Evolutionary conservation across 1,284 basidiomycete species (phyloP), one percentile per base, ranked within the genome.

Genomic region (Irpex lacteus): DNA sequence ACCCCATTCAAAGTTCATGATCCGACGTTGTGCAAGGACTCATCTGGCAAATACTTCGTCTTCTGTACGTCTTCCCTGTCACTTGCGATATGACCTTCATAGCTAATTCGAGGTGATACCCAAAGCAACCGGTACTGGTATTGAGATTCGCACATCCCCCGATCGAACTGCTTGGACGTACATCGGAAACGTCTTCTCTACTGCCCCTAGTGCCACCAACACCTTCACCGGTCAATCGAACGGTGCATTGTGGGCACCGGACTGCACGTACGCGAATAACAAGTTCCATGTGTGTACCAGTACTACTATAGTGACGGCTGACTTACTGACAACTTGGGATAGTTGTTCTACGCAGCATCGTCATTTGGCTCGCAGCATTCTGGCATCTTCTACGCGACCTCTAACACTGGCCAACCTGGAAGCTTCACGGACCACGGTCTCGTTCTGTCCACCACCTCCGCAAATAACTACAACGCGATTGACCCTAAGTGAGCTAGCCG

Each of bases 171-270:
- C 77, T 15, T 87, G 82, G 82, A 83, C 80, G 4, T 68, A 77
- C 4, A 72, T 75, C 11, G 85, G 85, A 19, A 70, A 70, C 18
- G 83, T 86, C 7, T 87, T 79, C 76, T 82, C 82, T 3, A 76
- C 80, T 64, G 82, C 82, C 4, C 56, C 62, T 40, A 75, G 82
- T 8, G 73, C 77, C 40, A 84, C 84, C 3, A 79, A 85, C 65
- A 49, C 72, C 44, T 86, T 80, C 69, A 85, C 83, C n/a, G 77
- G 77, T 15, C 81, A 75, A 0, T 73, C 75, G 1, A 82, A 85
- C 64, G 84, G 83, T 80, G 81, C 65, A 21, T 68, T 84, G 3
- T 85, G 84, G 84, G 84, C 83, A 0, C 84, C 84, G 1, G 84
- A 85, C 65, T 86, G 84, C 68, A 79, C 77, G 2, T 80, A 81